Conservation (phyloP, 2,329 filamentous ascomycete species). For the Sclerotinia sclerotiorum region DNA sequence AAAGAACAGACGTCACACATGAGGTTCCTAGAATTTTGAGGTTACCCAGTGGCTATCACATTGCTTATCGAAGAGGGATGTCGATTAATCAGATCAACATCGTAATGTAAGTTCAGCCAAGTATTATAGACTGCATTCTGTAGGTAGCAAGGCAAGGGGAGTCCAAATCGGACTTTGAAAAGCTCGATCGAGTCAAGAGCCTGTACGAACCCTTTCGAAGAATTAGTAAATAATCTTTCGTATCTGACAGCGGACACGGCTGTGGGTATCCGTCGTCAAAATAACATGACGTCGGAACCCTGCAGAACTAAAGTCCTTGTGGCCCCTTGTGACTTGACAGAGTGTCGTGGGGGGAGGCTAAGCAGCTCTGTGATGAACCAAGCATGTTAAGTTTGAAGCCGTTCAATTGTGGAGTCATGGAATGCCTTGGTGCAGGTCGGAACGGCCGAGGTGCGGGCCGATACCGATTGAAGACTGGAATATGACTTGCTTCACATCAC, state of each 20-base stretch:
- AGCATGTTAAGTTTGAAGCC: constrained; percentile 22
- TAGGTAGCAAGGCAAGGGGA: background rate
- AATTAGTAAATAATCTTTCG: constrained; percentile 22
- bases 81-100: constrained; percentile 25
- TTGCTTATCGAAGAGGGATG: constrained; percentile 29
- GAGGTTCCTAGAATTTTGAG: background rate
- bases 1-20: constrained; percentile 22
- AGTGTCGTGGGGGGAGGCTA: constrained; percentile 4
- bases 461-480: constrained; percentile 20
- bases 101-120: constrained; percentile 4
- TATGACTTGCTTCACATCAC: constrained; percentile 4
- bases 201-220: constrained; percentile 12
- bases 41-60: constrained; percentile 16
- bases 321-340: constrained; percentile 21
- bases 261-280: constrained; percentile 32
- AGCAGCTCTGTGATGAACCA: constrained; percentile 24
- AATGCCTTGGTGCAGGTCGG: constrained; percentile 19
- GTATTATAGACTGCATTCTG: background rate
- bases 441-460: constrained; percentile 20
- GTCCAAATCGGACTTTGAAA: constrained; percentile 6
- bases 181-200: constrained; percentile 14
- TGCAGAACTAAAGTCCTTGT: constrained; percentile 33
- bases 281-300: constrained; percentile 36
- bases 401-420: constrained; percentile 24
- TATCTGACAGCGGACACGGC: constrained; percentile 35